Base-by-base conservation (phyloP, 306 rosid species). In the Coriaria nepalensis region DNA sequence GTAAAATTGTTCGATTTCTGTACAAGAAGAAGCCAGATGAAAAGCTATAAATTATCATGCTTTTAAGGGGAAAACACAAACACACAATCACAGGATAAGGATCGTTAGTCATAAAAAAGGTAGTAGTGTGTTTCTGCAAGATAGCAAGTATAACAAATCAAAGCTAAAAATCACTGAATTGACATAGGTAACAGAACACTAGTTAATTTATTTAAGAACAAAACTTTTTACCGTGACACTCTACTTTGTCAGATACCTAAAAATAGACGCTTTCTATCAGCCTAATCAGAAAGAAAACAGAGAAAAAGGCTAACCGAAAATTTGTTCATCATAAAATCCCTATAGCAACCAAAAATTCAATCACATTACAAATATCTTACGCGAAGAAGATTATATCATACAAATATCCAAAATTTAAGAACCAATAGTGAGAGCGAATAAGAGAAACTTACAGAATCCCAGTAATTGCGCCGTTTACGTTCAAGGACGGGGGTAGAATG, bases 401-500 rank as follows among this genome's bases (percentile, higher is more conserved):
- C 1, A 50, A 7, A 35, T 5, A 43, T 6, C 34, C 9, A 8
- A 52, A 37, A 69, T 6, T 37, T 6, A 15, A 32, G 42, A 11
- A 45, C 10, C 39, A 12, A 56, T 39, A 55, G 10, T 54, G 29
- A 53, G 39, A 51, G 40, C 53, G 48, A 20, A 55, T 37, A 50
- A 49, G 66, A 61, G 77, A 63, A 34, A 61, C 78, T 68, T 12
- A 87, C 96, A 13, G 78, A 33, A 7, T 83, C 76, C 86, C 72
- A 74, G 40, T 14, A 42, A 57, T 38, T 64, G 65, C 78, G 82
- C 39, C 80, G 52, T 53, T 71, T 85, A 52, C 96, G 86, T 52
- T 76, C 76, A 43, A 83, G 66, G 33, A 69, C 66, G n/a, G 86
- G 71, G 37, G 96, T 67, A 29, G 96, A 80, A 54, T 87, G 96